These are phyloP conservation scores for Botrytis medusae DNA, from an alignment of 2,329 filamentous ascomycete genomes.

Conservation along the genomic window DNA sequence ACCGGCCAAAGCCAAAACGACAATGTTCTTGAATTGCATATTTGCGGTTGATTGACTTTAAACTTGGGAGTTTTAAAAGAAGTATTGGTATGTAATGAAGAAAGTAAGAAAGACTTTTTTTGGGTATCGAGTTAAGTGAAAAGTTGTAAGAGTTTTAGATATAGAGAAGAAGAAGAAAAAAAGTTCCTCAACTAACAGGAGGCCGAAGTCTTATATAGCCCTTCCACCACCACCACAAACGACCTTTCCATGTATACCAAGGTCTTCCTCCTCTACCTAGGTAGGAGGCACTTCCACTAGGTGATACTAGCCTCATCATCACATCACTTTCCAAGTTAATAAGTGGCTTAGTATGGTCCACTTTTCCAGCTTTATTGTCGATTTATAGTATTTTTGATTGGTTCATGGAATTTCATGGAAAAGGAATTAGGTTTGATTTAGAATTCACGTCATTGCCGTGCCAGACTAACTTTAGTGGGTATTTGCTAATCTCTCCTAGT, in stretches of 20 bases:
- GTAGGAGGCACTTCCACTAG: background rate
- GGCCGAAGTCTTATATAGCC: background rate
- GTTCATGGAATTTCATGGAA: background rate
- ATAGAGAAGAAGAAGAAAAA: background rate
- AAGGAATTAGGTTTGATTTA: background rate
- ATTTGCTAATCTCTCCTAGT: background rate
- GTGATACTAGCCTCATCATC: background rate
- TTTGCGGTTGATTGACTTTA: conserved; percentile 12
- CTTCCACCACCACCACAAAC: background rate
- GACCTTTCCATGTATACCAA: background rate
- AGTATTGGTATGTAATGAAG: background rate
- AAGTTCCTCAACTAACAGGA: background rate
- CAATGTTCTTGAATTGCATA: conserved; percentile 38
- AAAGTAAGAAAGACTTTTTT: background rate
- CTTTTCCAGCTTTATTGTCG: background rate
- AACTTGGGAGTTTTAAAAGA: background rate
- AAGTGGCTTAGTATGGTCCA: background rate
- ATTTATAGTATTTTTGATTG: background rate
- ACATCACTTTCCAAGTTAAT: background rate
- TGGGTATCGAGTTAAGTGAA: background rate
- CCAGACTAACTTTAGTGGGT: background rate
- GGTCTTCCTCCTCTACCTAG: background rate
- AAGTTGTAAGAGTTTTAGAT: background rate
- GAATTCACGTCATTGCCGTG: background rate
- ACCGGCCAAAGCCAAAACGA: conserved; percentile 35